Conservation (phyloP, 345 rosid species). For the Syzygium aromaticum region DNA sequence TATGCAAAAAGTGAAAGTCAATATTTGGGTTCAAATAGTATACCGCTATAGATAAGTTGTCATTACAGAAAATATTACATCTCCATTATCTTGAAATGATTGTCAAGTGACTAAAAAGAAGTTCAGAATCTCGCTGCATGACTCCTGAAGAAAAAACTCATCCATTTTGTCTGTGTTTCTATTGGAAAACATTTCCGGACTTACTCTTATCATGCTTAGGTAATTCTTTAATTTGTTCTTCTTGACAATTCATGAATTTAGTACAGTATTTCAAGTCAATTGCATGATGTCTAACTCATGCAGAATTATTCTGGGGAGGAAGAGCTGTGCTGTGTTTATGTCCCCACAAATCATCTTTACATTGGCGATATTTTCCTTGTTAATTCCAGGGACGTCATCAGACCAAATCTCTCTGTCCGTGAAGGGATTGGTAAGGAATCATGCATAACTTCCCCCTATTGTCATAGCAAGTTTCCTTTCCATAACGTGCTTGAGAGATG, state of each 20-base stretch:
- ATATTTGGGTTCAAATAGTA: not conserved
- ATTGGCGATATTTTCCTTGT: constrained; percentile 92
- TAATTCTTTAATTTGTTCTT: not conserved
- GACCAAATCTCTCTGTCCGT: constrained; percentile 91
- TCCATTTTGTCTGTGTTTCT: not conserved
- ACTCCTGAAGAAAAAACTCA: not conserved
- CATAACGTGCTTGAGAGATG: not conserved
- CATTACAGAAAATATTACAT: not conserved
- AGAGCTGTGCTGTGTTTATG: constrained; percentile 93
- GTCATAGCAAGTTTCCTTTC: not conserved
- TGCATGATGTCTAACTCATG: constrained; percentile 3
- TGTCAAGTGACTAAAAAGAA: not conserved
- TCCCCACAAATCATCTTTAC: constrained; percentile 97
- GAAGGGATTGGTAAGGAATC: constrained; percentile 90
- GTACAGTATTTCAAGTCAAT: not conserved
- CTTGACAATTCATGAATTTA: not conserved
- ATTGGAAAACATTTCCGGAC: not conserved
- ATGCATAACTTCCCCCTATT: not conserved
- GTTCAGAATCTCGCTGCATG: not conserved
- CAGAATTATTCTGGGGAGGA: constrained; percentile 90
- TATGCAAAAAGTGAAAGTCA: not conserved
- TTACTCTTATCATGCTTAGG: not conserved
- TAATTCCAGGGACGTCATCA: constrained; percentile 71
- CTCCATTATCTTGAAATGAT: not conserved
- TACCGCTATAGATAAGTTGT: not conserved